Conservation (phyloP, 768 basidiomycete genomes). For the Suillus americanus region DNA sequence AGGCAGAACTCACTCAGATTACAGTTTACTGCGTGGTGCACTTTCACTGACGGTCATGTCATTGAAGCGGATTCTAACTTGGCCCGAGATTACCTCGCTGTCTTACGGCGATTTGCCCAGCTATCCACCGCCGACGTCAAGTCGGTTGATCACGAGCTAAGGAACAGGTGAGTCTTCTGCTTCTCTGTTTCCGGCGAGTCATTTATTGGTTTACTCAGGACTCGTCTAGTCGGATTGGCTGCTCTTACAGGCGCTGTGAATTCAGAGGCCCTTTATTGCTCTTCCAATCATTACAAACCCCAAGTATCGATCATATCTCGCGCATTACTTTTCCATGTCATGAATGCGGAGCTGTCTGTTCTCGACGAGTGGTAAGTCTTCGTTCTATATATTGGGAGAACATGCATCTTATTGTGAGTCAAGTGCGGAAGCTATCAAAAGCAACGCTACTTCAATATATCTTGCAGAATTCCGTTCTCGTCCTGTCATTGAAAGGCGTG, state of each 20-base stretch:
- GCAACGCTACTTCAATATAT: constrained; percentile 73
- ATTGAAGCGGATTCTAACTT: constrained; percentile 75
- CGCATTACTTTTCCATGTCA: constrained; percentile 67
- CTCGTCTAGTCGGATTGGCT: constrained; percentile 82
- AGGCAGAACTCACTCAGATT: background rate
- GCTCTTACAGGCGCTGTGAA: constrained; percentile 78
- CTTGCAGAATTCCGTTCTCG: constrained; percentile 82
- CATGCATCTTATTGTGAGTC: background rate
- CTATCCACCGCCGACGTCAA: constrained; percentile 52
- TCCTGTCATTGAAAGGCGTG: constrained; percentile 77
- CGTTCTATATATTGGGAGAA: background rate
- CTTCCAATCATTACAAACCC: constrained; percentile 64
- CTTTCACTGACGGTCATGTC: constrained; percentile 83
- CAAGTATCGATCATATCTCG: constrained; percentile 73
- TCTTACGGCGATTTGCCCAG: constrained; percentile 62
- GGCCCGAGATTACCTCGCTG: constrained; percentile 68
- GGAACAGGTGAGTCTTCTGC: constrained; percentile 59
- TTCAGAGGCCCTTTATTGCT: constrained; percentile 81
- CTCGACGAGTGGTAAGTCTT: constrained; percentile 67
- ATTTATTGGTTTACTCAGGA: constrained; percentile 41
- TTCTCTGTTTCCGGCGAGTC: background rate
- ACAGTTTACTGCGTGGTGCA: constrained; percentile 90
- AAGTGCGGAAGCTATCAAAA: constrained; percentile 64
- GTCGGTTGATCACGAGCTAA: constrained; percentile 62
- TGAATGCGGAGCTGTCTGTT: constrained; percentile 56